Evolutionary conservation across 1,284 basidiomycete species (phyloP).

Genomic region (Malassezia equina): DNA sequence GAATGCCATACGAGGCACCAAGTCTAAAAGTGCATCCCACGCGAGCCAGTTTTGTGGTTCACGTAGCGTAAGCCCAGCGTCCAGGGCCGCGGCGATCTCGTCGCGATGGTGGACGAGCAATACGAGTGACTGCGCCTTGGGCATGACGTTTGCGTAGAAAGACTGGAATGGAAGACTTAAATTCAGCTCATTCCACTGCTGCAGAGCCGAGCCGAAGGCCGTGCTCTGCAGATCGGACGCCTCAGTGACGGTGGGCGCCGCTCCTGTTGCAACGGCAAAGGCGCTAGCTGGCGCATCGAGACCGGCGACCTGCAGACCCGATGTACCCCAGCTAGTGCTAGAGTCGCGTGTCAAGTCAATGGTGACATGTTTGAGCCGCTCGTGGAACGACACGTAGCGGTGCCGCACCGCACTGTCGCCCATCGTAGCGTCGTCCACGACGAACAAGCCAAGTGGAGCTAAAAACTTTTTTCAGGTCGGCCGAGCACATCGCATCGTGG

Average conservation of each 20-base stretch:
- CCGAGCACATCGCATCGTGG: neutral
- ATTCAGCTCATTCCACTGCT: slow-evolving; percentile 44
- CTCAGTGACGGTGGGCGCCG: slow-evolving; percentile 6
- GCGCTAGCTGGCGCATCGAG: slow-evolving; percentile 21
- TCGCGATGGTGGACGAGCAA: slow-evolving; percentile 41
- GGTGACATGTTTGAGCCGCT: slow-evolving; percentile 40
- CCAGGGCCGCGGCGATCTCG: slow-evolving; percentile 21
- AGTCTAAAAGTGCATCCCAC: slow-evolving; percentile 41
- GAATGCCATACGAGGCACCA: slow-evolving; percentile 42
- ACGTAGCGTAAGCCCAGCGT: slow-evolving; percentile 13
- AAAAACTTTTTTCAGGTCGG: slow-evolving; percentile 5
- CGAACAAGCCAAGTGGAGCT: neutral
- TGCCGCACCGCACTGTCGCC: slow-evolving; percentile 19
- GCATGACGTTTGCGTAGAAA: slow-evolving; percentile 24
- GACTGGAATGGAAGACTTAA: slow-evolving; percentile 37
- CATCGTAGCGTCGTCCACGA: slow-evolving; percentile 11
- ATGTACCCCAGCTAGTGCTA: slow-evolving; percentile 17
- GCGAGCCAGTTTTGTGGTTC: slow-evolving; percentile 28
- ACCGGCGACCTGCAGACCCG: slow-evolving; percentile 20
- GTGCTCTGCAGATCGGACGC: slow-evolving; percentile 20
- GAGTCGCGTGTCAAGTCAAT: slow-evolving; percentile 28
- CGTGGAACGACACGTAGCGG: slow-evolving; percentile 45
- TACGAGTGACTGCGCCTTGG: slow-evolving; percentile 32
- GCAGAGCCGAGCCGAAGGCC: slow-evolving; percentile 27
- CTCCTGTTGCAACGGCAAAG: slow-evolving; percentile 8